These are phyloP conservation scores for Fusarium annulatum DNA, from an alignment of 2,329 filamentous ascomycete species.

Conservation along the genomic window DNA sequence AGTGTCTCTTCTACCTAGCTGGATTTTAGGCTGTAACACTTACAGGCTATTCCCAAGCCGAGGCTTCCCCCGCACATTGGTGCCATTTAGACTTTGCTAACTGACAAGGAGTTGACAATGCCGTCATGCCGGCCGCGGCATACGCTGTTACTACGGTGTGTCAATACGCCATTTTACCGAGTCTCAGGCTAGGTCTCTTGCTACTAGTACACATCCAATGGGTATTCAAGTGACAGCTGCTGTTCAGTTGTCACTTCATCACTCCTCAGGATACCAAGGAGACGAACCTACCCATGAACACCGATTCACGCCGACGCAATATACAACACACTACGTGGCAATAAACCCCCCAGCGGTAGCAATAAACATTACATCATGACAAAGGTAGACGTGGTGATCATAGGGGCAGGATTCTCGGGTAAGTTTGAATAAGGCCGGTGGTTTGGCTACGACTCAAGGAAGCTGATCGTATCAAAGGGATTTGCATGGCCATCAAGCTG, in stretches of 20 bases:
- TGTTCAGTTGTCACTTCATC: accelerated
- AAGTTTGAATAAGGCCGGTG: accelerated
- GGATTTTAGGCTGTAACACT: too few species aligned
- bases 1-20: accelerated
- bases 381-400: neutral
- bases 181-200: accelerated
- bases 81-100: neutral
- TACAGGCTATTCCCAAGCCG: neutral
- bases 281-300: accelerated
- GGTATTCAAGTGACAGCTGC: neutral
- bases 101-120: neutral
- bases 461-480: accelerated
- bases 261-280: accelerated
- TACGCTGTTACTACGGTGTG: accelerated
- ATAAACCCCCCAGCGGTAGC: accelerated
- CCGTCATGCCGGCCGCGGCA: neutral
- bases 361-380: neutral
- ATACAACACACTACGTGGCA: accelerated
- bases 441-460: accelerated
- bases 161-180: neutral
- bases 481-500: neutral
- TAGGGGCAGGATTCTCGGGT: neutral
- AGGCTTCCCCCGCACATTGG: neutral
- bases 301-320: neutral
- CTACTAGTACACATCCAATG: neutral